Percentiles rank a stretch among this genome's conserved stretches.
Evolutionary conservation across 2,329 filamentous ascomycete genomes (phyloP).

Genomic region (Colletotrichum chlorophyti): DNA sequence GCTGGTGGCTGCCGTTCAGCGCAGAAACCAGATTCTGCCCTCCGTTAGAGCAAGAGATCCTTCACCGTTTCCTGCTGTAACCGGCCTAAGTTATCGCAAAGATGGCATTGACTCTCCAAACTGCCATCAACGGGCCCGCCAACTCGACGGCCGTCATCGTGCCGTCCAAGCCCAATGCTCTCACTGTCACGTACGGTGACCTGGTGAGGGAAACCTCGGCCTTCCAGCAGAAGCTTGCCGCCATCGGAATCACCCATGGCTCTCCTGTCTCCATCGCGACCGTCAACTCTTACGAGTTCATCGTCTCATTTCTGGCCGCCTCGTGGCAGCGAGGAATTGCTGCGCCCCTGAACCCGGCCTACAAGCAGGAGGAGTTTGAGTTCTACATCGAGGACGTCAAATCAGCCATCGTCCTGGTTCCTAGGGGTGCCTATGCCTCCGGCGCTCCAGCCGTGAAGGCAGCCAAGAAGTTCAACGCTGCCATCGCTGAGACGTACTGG

Average conservation of each 20-base stretch:
- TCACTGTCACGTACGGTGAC: conserved; percentile 74
- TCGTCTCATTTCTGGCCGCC: conserved; percentile 84
- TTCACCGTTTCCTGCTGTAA: too few relatives aligned
- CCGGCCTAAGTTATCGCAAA: background rate
- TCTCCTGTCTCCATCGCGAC: conserved; percentile 83
- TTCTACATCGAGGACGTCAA: conserved; percentile 91
- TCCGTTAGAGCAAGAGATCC: background rate
- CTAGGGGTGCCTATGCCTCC: conserved; percentile 70
- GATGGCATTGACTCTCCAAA: conserved; percentile 55
- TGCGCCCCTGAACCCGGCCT: conserved; percentile 85
- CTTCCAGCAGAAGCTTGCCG: conserved; percentile 81
- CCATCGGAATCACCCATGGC: conserved; percentile 71
- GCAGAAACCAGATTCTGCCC: conserved; percentile 2
- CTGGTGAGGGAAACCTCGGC: conserved; percentile 69
- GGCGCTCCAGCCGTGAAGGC: conserved; percentile 77
- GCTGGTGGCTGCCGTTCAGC: conserved; percentile 10
- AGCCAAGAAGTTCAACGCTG: conserved; percentile 79
- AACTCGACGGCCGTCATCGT: conserved; percentile 72
- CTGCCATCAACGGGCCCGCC: conserved; percentile 54
- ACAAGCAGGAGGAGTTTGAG: conserved; percentile 90
- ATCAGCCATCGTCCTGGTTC: conserved; percentile 79
- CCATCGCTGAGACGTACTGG: conserved; percentile 89
- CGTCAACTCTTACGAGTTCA: conserved; percentile 86
- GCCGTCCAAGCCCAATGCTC: conserved; percentile 66
- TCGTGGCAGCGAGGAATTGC: conserved; percentile 86